phyloP scores from a whole-genome alignment of 2,329 filamentous ascomycete genomes.

The Aspergillus aculeatinus region DNA sequence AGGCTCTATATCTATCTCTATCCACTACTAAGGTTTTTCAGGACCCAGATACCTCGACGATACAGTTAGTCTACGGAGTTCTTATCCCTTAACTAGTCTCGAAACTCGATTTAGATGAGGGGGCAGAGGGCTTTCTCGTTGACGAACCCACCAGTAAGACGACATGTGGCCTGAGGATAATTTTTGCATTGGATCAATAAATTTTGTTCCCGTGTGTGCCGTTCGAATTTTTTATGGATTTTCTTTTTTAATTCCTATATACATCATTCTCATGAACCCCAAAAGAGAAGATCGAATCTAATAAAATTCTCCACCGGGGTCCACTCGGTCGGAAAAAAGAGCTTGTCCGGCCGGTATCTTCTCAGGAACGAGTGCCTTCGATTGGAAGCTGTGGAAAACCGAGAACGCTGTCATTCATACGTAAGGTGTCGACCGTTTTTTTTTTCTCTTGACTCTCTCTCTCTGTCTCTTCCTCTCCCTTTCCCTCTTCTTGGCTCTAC shows the following conservation, averaged over 20 bases:
- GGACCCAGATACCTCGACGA: background rate
- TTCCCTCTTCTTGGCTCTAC: background rate
- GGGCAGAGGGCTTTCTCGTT: background rate
- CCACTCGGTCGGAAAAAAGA: slow-evolving; percentile 36
- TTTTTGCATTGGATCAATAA: slow-evolving; percentile 6
- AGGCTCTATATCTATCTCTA: background rate
- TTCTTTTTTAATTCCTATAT: slow-evolving; percentile 14
- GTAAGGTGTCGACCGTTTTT: slow-evolving; percentile 1
- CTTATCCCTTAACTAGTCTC: slow-evolving; percentile 6
- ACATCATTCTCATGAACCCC: slow-evolving; percentile 19
- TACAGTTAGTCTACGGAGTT: too few species aligned
- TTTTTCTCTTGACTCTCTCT: background rate
- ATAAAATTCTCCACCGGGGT: slow-evolving; percentile 28
- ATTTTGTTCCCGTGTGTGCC: slow-evolving; percentile 14
- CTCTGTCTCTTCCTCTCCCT: too few species aligned
- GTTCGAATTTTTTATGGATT: slow-evolving; percentile 17
- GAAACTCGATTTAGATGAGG: background rate
- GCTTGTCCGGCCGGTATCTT: slow-evolving; percentile 24
- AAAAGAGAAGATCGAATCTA: slow-evolving; percentile 35
- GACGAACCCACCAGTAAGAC: slow-evolving; percentile 1
- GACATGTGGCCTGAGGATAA: background rate
- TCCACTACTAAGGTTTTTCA: background rate
- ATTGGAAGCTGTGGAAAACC: slow-evolving; percentile 1
- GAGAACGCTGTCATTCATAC: slow-evolving; percentile 9
- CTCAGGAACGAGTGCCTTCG: slow-evolving; percentile 10